These are phyloP conservation scores for Monosporozyma siamensis DNA, from an alignment of 805 yeast genomes.

Conservation along the genomic window DNA sequence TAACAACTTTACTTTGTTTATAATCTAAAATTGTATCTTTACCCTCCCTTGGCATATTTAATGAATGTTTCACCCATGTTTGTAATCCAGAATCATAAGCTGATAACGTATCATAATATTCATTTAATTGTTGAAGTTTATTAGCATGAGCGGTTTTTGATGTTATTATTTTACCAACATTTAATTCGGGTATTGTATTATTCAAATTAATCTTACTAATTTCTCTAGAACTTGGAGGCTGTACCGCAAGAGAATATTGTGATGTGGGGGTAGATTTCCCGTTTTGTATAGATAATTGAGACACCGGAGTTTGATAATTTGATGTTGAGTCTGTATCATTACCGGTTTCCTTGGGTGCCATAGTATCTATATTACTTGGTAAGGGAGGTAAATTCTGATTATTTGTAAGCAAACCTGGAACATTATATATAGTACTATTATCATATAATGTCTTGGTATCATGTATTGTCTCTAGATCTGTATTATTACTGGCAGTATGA, in stretches of 20 bases:
- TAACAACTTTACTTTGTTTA: conserved; percentile 42
- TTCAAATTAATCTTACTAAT: conserved; percentile 30
- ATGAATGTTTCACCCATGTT: conserved; percentile 39
- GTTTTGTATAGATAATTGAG: not conserved
- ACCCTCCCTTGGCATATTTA: conserved; percentile 25
- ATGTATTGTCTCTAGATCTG: conserved; percentile 26
- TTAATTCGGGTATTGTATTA: conserved; percentile 33
- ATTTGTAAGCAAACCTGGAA: conserved; percentile 27
- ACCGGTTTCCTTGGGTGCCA: not conserved
- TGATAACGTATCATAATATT: conserved; percentile 31
- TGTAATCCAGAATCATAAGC: conserved; percentile 49
- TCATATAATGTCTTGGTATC: conserved; percentile 31
- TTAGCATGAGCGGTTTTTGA: conserved; percentile 10
- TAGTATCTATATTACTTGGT: conserved; percentile 14
- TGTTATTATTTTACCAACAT: conserved; percentile 34
- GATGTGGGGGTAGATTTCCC: not conserved
- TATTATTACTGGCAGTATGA: conserved; percentile 7
- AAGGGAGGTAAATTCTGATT: conserved; percentile 27
- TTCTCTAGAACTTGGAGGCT: conserved; percentile 14
- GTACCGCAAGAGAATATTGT: conserved; percentile 7
- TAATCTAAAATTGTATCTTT: conserved; percentile 30
- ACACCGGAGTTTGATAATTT: not conserved
- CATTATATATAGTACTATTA: conserved; percentile 29
- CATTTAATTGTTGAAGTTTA: conserved; percentile 21
- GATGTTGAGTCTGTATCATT: conserved; percentile 1